Base-by-base conservation (phyloP, 352 stramenopile species). In the Phytophthora pini region DNA sequence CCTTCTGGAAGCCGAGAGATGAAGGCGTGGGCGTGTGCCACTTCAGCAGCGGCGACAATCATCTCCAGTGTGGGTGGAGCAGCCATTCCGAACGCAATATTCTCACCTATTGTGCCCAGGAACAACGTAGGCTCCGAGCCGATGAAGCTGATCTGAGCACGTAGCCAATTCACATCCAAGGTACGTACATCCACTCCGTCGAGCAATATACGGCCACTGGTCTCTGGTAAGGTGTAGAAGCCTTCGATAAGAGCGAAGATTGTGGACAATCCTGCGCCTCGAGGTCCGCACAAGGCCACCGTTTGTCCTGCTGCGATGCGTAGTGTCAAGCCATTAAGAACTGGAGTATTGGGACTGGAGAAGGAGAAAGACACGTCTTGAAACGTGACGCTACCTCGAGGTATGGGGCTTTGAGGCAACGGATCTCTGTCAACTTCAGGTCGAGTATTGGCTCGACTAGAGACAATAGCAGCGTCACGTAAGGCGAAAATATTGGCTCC, bases 11-110 rank as follows among this genome's bases (percentile, higher is more conserved):
- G 93, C 2, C 69, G 55, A 0, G 72, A 76, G 74, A 99, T 98
- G 61, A 99, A 99, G 26, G 87, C 72, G 69, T 98, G 81, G 1
- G 94, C 94, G 68, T 98, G 98, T n/a, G 96, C 95, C 32, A 97
- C 76, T 57, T 90, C 81, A 4, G 94, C 93, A n/a, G 95, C 95
- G 29, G 85, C 58, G 15, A 93, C 75, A 56, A 98, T 80, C 63
- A 97, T 90, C 4, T 88, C 78, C 43, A 79, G 56, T 1, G 59
- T 69, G 7, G 77, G 80, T 67, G 72, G 79, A 13, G 56, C 27
- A 38, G 79, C 76, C 47, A 84, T 69, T 8, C 77, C 83, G 32
- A 86, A 86, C 24, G 76, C 67, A 24, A 92, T 92, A 59, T 92
- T 90, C 27, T 92, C 81, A 1, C 66, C 70, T 13, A 92, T 87